Conservation (phyloP, 148 eudicot genomes). For the Suaeda aralocaspica region DNA sequence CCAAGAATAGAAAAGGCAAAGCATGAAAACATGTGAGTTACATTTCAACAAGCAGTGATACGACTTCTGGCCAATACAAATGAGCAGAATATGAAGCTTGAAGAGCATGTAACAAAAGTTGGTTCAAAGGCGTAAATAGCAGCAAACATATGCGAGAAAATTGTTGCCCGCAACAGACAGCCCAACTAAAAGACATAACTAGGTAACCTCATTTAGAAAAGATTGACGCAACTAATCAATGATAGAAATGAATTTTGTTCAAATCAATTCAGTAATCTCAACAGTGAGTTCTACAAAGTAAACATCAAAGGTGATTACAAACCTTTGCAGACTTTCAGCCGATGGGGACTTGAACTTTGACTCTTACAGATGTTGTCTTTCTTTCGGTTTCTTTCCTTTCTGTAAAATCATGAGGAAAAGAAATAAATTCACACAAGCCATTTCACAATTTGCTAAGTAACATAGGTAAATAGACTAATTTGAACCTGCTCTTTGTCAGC, state of each 20-base stretch:
- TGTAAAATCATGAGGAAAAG: constrained; percentile 15
- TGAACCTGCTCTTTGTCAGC: constrained; percentile 73
- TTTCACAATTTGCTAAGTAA: not conserved
- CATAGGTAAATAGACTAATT: not conserved
- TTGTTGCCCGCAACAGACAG: too few relatives aligned
- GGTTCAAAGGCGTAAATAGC: too few relatives aligned
- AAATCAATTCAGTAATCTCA: not conserved
- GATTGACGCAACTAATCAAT: too few relatives aligned
- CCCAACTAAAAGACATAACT: too few relatives aligned
- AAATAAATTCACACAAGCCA: not conserved
- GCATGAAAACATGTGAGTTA: too few relatives aligned
- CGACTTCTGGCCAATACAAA: too few relatives aligned
- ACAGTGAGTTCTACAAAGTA: not conserved
- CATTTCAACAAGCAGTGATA: too few relatives aligned
- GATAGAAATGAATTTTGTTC: too few relatives aligned
- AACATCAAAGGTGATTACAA: constrained; percentile 15
- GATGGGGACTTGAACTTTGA: constrained; percentile 39
- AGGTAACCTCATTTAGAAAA: not conserved
- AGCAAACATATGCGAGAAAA: too few relatives aligned
- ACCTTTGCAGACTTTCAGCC: constrained; percentile 61
- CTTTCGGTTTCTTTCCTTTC: constrained; percentile 67
- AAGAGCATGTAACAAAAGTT: too few relatives aligned
- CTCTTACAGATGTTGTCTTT: constrained; percentile 43
- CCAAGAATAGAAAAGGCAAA: too few relatives aligned
- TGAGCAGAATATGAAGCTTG: too few relatives aligned